Conservation (phyloP, 1,284 basidiomycete genomes). For the Austroboletus olivaceoglutinosus region DNA sequence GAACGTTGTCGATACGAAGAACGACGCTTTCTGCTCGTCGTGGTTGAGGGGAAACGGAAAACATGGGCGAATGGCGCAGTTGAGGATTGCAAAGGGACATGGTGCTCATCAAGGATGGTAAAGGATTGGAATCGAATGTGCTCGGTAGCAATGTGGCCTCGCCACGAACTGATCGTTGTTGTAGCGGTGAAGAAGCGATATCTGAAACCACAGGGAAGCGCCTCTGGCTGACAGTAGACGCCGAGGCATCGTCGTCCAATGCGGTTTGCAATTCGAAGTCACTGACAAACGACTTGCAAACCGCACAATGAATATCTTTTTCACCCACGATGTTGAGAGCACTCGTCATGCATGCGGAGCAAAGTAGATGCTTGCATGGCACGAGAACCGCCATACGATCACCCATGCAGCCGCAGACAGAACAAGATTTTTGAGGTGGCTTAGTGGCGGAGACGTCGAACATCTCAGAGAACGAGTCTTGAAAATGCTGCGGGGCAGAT, state of each 20-base stretch:
- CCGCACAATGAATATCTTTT: constrained; percentile 78
- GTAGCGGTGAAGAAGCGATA: constrained; percentile 23
- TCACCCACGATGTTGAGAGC: constrained; percentile 82
- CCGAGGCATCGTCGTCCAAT: constrained; percentile 21
- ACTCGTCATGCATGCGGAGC: constrained; percentile 75
- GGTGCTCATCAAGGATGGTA: constrained; percentile 29
- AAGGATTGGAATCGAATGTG: constrained; percentile 19
- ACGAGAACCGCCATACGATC: constrained; percentile 60
- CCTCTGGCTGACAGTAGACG: constrained; percentile 15
- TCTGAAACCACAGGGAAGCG: constrained; percentile 11
- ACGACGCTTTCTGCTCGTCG: constrained; percentile 50
- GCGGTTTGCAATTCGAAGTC: constrained; percentile 56
- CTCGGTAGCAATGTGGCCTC: constrained; percentile 25
- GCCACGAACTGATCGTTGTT: constrained; percentile 17
- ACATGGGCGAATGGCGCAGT: constrained; percentile 12
- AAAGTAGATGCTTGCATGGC: constrained; percentile 71
- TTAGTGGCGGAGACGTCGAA: constrained; percentile 13
- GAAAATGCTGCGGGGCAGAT: constrained; percentile 22
- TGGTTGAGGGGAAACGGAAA: constrained; percentile 7
- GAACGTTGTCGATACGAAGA: constrained; percentile 78
- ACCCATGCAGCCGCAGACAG: constrained; percentile 49
- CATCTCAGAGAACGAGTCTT: constrained; percentile 28
- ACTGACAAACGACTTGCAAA: constrained; percentile 64
- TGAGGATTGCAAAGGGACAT: constrained; percentile 18
- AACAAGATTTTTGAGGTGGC: constrained; percentile 36